Evolutionary conservation across 768 basidiomycete genomes (phyloP).

Genomic region (Russula sp.): DNA sequence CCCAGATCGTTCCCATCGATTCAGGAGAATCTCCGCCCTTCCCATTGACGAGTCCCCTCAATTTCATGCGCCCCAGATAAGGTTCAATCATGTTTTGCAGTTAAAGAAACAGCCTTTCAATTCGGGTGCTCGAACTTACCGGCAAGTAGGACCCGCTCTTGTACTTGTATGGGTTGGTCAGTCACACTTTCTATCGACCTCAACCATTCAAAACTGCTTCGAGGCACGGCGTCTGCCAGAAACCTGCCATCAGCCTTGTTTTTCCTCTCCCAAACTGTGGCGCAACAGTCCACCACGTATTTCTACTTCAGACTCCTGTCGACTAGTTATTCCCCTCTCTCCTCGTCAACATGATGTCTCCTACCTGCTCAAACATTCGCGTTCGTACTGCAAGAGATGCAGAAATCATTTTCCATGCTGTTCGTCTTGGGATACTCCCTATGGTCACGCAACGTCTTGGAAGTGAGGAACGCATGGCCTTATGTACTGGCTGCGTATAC

Average conservation of each 20-base stretch:
- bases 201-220: slow-evolving; percentile 13
- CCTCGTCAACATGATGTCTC: slow-evolving; percentile 27
- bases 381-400: slow-evolving; percentile 33
- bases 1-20: slow-evolving; percentile 21
- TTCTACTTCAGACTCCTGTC: slow-evolving; percentile 16
- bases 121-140: slow-evolving; percentile 20
- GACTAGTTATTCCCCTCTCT: slow-evolving; percentile 11
- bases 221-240: slow-evolving; percentile 13
- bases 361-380: slow-evolving; percentile 32
- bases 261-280: slow-evolving; percentile 13
- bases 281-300: slow-evolving; percentile 6
- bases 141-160: slow-evolving; percentile 17
- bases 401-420: slow-evolving; percentile 35
- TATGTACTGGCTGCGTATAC: slow-evolving; percentile 32
- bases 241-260: slow-evolving; percentile 6
- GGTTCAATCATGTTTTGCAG: slow-evolving; percentile 24
- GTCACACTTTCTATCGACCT: slow-evolving; percentile 2
- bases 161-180: slow-evolving; percentile 21
- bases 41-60: slow-evolving; percentile 19
- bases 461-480: slow-evolving; percentile 32
- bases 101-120: slow-evolving; percentile 25
- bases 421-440: slow-evolving; percentile 27
- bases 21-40: slow-evolving; percentile 16
- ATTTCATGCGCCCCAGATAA: slow-evolving; percentile 18
- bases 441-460: slow-evolving; percentile 35